Percentiles rank a stretch among this genome's conserved stretches.
phyloP scores from a whole-genome alignment of 805 yeast species.

The Zygosaccharomyces kombuchaensis region DNA sequence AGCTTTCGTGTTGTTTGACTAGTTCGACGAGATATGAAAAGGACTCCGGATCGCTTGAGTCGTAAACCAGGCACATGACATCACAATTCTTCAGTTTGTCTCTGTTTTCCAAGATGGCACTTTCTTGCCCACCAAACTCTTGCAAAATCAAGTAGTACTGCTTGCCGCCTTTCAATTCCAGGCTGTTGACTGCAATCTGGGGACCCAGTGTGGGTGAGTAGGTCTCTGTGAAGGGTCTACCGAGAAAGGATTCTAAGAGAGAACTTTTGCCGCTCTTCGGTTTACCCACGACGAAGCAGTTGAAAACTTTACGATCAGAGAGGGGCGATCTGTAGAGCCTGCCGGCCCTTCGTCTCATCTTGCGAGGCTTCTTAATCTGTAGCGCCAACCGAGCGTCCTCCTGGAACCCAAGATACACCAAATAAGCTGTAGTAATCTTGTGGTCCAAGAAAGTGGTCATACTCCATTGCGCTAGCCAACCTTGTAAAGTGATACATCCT shows the following conservation, averaged over 20 bases:
- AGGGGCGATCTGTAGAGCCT: slow-evolving; percentile 64
- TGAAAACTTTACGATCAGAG: slow-evolving; percentile 84
- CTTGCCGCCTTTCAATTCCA: slow-evolving; percentile 90
- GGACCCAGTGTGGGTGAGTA: slow-evolving; percentile 83
- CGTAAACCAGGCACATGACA: slow-evolving; percentile 84
- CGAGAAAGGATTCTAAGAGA: slow-evolving; percentile 73
- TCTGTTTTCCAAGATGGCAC: slow-evolving; percentile 71
- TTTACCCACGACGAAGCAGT: slow-evolving; percentile 83
- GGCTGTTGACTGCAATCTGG: slow-evolving; percentile 81
- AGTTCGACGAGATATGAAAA: slow-evolving; percentile 76
- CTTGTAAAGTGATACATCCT: slow-evolving; percentile 88
- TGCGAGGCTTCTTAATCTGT: slow-evolving; percentile 78
- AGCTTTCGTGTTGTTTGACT: slow-evolving; percentile 51
- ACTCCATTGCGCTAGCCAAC: slow-evolving; percentile 99
- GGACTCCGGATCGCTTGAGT: slow-evolving; percentile 93
- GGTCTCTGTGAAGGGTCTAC: slow-evolving; percentile 61
- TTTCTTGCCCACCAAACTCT: slow-evolving; percentile 83
- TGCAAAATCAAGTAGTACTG: slow-evolving; percentile 89
- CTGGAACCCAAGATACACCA: slow-evolving; percentile 88
- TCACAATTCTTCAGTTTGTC: slow-evolving; percentile 78
- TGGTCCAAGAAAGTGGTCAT: slow-evolving; percentile 89
- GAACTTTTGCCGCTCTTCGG: slow-evolving; percentile 86
- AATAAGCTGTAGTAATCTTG: slow-evolving; percentile 76
- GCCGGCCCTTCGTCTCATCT: slow-evolving; percentile 59
- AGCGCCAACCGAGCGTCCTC: slow-evolving; percentile 49